A percentile compares a stretch with the other conserved stretches of the same genome.
phyloP scores from a whole-genome alignment of 208 protist genomes.

The Leishmania aethiopica region DNA sequence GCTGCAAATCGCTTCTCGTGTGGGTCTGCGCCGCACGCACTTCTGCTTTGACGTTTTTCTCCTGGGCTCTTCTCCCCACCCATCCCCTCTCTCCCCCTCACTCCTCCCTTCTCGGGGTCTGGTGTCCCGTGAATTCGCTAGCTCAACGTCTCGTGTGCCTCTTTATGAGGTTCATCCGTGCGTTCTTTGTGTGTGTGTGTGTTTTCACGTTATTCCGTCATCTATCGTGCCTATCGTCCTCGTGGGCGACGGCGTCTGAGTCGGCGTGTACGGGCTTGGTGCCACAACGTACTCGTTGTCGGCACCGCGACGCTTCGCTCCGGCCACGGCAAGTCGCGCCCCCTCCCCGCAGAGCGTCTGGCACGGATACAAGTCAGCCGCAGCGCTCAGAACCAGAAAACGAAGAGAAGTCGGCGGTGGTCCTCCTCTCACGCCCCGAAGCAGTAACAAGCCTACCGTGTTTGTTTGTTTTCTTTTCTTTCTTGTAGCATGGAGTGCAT shows the following conservation, averaged over 20 bases:
- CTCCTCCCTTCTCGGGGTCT: background rate
- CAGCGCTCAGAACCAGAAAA: background rate
- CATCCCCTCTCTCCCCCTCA: background rate
- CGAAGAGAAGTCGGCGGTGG: background rate
- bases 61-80: background rate
- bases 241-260: background rate
- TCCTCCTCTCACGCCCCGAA: background rate
- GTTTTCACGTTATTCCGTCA: background rate
- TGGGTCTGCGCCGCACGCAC: conserved; percentile 85
- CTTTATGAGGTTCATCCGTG: background rate
- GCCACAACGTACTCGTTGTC: background rate
- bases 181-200: background rate
- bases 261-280: background rate
- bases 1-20: no score
- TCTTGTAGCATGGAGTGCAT: background rate
- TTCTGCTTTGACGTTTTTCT: background rate
- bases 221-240: background rate
- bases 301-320: background rate
- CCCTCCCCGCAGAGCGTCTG: background rate
- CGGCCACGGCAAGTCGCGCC: background rate
- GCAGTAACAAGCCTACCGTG: background rate
- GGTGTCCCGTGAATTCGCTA: background rate
- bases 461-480: background rate
- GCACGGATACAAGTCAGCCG: background rate
- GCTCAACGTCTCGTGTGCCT: background rate